phyloP scores from a whole-genome alignment of 306 rosid species.

The Datisca glomerata region DNA sequence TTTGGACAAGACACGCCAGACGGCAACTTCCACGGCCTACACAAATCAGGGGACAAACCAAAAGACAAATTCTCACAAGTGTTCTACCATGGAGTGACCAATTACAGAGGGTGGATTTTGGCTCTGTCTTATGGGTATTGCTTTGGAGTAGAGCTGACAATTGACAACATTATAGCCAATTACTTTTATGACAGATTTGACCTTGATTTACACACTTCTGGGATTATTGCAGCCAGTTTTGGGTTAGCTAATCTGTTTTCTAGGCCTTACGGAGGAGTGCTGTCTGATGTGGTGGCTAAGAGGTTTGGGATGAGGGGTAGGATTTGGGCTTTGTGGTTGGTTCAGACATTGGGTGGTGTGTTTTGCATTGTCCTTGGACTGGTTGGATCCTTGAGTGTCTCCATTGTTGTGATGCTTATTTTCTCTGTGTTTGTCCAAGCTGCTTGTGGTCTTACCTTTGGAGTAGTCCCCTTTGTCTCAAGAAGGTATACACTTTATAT shows the following conservation, averaged over 20 bases:
- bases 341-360: slow-evolving; percentile 60
- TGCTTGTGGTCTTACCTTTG: slow-evolving; percentile 90
- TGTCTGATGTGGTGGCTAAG: slow-evolving; percentile 48
- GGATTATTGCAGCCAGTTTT: slow-evolving; percentile 63
- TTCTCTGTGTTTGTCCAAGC: slow-evolving; percentile 78
- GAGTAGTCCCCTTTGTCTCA: slow-evolving; percentile 87
- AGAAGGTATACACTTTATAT: slow-evolving; percentile 45
- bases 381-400: slow-evolving; percentile 33
- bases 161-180: slow-evolving; percentile 74
- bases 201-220: slow-evolving; percentile 58
- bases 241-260: slow-evolving; percentile 65
- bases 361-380: slow-evolving; percentile 52
- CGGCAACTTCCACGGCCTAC: slow-evolving; percentile 41
- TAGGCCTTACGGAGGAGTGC: slow-evolving; percentile 62
- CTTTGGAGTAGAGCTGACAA: slow-evolving; percentile 74
- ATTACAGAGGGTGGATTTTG: slow-evolving; percentile 80
- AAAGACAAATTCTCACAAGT: slow-evolving; percentile 47
- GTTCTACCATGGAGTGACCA: slow-evolving; percentile 30
- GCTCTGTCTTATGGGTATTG: slow-evolving; percentile 78
- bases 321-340: slow-evolving; percentile 59
- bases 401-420: slow-evolving; percentile 52
- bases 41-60: slow-evolving; percentile 50
- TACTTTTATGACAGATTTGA: slow-evolving; percentile 70
- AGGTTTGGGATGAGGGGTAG: slow-evolving; percentile 88
- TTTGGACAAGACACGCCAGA: slow-evolving; percentile 74